Conservation (phyloP, 106 monocot genomes). For the Dactylorhiza incarnata region DNA sequence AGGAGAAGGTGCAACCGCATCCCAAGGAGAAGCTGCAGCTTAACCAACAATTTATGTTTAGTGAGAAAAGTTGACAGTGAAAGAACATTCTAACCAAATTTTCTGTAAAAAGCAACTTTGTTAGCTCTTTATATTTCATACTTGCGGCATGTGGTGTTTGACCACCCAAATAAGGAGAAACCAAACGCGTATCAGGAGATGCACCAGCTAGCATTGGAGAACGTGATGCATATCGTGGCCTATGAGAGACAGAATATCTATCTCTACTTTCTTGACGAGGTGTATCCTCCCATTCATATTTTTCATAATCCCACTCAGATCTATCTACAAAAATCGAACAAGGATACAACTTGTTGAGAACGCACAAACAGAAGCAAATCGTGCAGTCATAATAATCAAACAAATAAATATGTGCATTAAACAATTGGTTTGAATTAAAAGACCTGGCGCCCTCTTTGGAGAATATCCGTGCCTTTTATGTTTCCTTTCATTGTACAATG, state of each 20-base stretch:
- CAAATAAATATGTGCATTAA: background rate
- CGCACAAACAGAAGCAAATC: background rate
- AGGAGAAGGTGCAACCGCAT: slow-evolving; percentile 74
- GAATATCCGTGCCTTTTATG: slow-evolving; percentile 28
- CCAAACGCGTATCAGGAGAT: slow-evolving; percentile 86
- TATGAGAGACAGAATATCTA: slow-evolving; percentile 22
- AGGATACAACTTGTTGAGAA: background rate
- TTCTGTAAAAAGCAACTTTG: background rate
- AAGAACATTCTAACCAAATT: background rate
- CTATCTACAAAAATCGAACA: slow-evolving; percentile 31
- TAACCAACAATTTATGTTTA: background rate
- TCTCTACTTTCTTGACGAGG: slow-evolving; percentile 61
- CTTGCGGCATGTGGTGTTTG: slow-evolving; percentile 64
- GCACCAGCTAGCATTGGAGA: slow-evolving; percentile 76
- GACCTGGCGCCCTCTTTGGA: slow-evolving; percentile 51
- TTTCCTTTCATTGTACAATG: slow-evolving; percentile 36
- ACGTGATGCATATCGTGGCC: slow-evolving; percentile 40
- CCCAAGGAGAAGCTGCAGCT: slow-evolving; percentile 77
- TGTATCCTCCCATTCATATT: slow-evolving; percentile 58
- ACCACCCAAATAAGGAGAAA: slow-evolving; percentile 88
- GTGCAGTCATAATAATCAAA: background rate
- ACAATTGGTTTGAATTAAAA: background rate
- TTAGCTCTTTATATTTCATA: slow-evolving; percentile 12
- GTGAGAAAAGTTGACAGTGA: background rate
- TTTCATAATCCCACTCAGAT: slow-evolving; percentile 75